Conservation (phyloP, 1,139 yeast genomes). For the Scheffersomyces segobiensis region DNA sequence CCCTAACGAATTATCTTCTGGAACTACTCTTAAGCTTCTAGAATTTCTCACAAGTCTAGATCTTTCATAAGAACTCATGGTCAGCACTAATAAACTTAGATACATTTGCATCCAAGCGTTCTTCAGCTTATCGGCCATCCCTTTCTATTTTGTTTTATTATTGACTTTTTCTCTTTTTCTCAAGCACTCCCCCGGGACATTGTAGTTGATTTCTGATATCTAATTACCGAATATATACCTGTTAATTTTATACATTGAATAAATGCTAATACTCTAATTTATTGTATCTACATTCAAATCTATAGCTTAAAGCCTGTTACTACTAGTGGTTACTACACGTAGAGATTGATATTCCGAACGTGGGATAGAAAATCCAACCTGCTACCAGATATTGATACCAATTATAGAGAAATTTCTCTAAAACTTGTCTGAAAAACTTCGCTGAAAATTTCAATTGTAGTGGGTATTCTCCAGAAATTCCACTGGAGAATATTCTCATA, state of each 20-base stretch:
- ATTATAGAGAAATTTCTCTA: too few species aligned
- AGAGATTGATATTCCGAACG: too few species aligned
- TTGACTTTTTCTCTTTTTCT: background rate
- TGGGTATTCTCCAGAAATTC: background rate
- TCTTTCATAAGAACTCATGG: background rate
- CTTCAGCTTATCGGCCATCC: background rate
- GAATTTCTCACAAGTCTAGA: background rate
- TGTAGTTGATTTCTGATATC: background rate
- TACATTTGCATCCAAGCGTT: background rate
- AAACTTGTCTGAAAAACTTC: too few species aligned
- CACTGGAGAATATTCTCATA: background rate
- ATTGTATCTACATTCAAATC: too few species aligned
- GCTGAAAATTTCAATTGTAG: too few species aligned
- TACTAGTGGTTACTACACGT: too few species aligned
- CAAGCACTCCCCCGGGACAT: background rate
- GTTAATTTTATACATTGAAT: background rate
- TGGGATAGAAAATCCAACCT: too few species aligned
- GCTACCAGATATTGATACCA: too few species aligned
- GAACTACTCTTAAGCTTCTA: background rate
- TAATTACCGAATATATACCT: background rate
- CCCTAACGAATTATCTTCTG: background rate
- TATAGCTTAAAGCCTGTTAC: too few species aligned
- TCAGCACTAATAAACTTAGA: background rate
- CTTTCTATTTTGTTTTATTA: background rate
- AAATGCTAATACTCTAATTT: background rate